Conservation (phyloP, 768 basidiomycete species). For the Agaricus sinodeliciosus region DNA sequence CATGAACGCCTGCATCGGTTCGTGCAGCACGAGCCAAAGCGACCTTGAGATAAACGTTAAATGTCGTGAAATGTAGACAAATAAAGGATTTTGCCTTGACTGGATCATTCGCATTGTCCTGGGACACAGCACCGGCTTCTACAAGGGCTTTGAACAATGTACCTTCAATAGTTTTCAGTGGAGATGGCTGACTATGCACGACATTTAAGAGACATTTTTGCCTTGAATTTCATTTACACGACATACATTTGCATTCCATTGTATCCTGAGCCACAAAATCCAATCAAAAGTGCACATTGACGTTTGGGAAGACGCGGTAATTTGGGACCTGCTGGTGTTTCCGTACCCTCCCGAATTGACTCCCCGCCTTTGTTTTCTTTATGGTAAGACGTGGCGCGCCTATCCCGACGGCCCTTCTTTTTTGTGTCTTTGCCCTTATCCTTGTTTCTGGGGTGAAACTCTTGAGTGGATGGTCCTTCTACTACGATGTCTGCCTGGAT, state of each 20-base stretch:
- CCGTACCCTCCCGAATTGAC: slow-evolving; percentile 13
- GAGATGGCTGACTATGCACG: slow-evolving; percentile 54
- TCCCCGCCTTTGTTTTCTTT: slow-evolving; percentile 19
- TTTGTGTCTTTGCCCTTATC: slow-evolving; percentile 12
- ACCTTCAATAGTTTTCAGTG: slow-evolving; percentile 80
- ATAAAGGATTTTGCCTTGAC: slow-evolving; percentile 52
- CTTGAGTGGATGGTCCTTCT: not conserved
- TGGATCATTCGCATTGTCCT: slow-evolving; percentile 89
- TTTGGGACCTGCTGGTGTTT: slow-evolving; percentile 30
- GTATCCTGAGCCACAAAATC: slow-evolving; percentile 89
- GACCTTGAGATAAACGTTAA: slow-evolving; percentile 44
- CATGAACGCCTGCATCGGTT: slow-evolving; percentile 97
- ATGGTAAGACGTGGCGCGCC: slow-evolving; percentile 35
- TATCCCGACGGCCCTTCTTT: slow-evolving; percentile 35
- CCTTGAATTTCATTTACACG: not conserved
- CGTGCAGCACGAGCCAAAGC: slow-evolving; percentile 83
- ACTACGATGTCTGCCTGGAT: not conserved
- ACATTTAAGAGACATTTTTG: too few relatives aligned
- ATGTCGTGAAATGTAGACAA: not conserved
- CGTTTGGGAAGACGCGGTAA: slow-evolving; percentile 70
- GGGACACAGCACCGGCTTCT: slow-evolving; percentile 86
- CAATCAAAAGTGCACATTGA: slow-evolving; percentile 77
- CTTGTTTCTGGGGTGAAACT: slow-evolving; percentile 27
- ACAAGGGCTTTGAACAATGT: slow-evolving; percentile 83
- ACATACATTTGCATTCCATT: slow-evolving; percentile 95